Evolutionary conservation across 331 rosid genomes (phyloP).

Genomic region (Malus hybrid): DNA sequence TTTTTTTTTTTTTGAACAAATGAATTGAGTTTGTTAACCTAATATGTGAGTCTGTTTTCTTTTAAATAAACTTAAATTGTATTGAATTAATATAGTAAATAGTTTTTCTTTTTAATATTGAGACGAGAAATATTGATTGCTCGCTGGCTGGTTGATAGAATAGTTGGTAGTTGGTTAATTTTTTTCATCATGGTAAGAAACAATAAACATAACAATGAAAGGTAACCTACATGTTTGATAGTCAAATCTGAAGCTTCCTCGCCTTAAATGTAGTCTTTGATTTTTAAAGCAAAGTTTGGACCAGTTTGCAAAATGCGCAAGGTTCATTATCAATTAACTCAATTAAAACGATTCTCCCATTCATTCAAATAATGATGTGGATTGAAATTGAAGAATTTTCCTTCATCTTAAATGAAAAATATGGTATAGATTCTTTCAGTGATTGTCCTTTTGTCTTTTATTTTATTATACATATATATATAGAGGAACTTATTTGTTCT

Average conservation of each 20-base stretch:
- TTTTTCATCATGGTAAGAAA: not conserved
- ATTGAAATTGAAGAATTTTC: not conserved
- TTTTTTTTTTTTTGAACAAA: too few relatives aligned
- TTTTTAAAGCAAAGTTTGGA: not conserved
- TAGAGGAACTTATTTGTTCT: too few relatives aligned
- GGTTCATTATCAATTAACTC: not conserved
- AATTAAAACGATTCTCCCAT: not conserved
- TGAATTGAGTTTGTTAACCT: too few relatives aligned
- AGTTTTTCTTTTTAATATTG: too few relatives aligned
- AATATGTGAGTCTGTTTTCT: too few relatives aligned
- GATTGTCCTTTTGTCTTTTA: not conserved
- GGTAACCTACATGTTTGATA: not conserved
- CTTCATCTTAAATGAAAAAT: not conserved
- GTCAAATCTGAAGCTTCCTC: not conserved
- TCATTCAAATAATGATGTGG: not conserved
- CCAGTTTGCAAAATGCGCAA: not conserved
- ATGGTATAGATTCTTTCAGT: not conserved
- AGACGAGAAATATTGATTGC: too few relatives aligned
- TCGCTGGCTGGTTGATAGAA: too few relatives aligned
- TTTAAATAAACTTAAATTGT: too few relatives aligned
- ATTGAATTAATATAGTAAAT: too few relatives aligned
- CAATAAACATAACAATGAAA: not conserved
- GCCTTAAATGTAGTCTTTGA: not conserved
- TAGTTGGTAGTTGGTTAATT: not conserved
- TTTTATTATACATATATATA: too few relatives aligned